Base-by-base conservation (phyloP, 129 eudicot species). In the Flaveria bidentis region DNA sequence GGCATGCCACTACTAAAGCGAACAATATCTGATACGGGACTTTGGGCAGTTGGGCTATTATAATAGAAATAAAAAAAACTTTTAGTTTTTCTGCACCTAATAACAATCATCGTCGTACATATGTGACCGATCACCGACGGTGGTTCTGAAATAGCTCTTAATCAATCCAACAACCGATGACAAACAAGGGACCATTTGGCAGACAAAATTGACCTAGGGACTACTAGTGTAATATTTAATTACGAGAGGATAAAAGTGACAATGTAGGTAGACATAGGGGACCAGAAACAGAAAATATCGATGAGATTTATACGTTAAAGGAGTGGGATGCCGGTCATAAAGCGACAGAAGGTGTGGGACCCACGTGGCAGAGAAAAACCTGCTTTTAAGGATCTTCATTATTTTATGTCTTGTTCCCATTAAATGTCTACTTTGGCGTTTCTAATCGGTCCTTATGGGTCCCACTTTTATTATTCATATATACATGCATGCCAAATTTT, bases 311-410 rank as follows among this genome's bases (percentile, higher is more conserved):
- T 50, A 67, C 74, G 68, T 77, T 52, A 67, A 66, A 77, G 75
- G 20, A 56, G 84, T 67, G 78, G 71, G 53, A 73, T 86, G 89
- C 87, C 81, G 89, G 85, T 81, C 83, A 73, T 80, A 83, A 76
- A 83, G 87, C 69, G 89, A 83, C 85, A 83, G 83, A 68, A 53
- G 72, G 36, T 11, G 76, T 61, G 80, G 85, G 72, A 10, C 76
- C 89, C 78, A 50, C 9, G 20, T 41, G 17, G 49, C 56, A 72
- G 68, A 53, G 67, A 47, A 49, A 61, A 77, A 78, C 79, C 78
- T 65, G 75, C 79, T 65, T 82, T 82, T 82, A 82, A 82, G 86
- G 80, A 77, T 82, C 53, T 65, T n/a, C 23, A 41, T 42, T 79
- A 79, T 74, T 83, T 83, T 69, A 82, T 53, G 73, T 80, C 50